A percentile compares a stretch with the other conserved stretches of the same genome.
Conservation (phyloP, 1,284 basidiomycete genomes). For the Malassezia sympodialis region DNA sequence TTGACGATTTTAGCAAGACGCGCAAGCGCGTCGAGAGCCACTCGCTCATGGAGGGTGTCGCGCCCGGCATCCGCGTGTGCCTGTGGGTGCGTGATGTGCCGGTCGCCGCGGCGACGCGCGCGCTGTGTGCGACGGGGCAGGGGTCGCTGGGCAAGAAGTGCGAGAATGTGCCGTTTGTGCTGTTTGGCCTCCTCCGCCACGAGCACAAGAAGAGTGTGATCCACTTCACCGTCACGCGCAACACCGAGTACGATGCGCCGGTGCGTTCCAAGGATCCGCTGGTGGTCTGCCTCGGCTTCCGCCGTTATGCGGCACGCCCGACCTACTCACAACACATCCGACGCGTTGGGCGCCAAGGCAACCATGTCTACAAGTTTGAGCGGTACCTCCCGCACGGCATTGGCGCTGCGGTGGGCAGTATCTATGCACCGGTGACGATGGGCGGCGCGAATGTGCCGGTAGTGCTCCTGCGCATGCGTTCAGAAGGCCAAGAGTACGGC, state of each 20-base stretch:
- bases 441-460: constrained; percentile 54
- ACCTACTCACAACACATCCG: constrained; percentile 79
- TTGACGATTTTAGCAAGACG: constrained; percentile 84
- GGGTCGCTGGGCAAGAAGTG: constrained; percentile 1
- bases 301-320: constrained; percentile 72
- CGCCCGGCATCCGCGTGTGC: constrained; percentile 25
- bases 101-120: constrained; percentile 26
- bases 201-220: constrained; percentile 92
- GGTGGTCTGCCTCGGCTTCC: constrained; percentile 76
- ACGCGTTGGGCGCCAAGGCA: constrained; percentile 68
- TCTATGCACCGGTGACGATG: constrained; percentile 79
- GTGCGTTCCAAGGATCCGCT: constrained; percentile 90
- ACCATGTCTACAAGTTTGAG: constrained; percentile 97
- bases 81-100: constrained; percentile 36
- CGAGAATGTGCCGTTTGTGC: constrained; percentile 55
- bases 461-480: constrained; percentile 30
- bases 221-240: constrained; percentile 85
- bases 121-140: constrained; percentile 14
- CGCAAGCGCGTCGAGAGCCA: constrained; percentile 59
- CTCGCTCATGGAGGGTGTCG: constrained; percentile 33
- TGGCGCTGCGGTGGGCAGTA: constrained; percentile 61
- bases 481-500: constrained; percentile 27
- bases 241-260: constrained; percentile 82
- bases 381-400: constrained; percentile 66
- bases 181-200: constrained; percentile 80